Conservation (phyloP, 1,284 basidiomycete species). For the Ustilago shanxiensis region DNA sequence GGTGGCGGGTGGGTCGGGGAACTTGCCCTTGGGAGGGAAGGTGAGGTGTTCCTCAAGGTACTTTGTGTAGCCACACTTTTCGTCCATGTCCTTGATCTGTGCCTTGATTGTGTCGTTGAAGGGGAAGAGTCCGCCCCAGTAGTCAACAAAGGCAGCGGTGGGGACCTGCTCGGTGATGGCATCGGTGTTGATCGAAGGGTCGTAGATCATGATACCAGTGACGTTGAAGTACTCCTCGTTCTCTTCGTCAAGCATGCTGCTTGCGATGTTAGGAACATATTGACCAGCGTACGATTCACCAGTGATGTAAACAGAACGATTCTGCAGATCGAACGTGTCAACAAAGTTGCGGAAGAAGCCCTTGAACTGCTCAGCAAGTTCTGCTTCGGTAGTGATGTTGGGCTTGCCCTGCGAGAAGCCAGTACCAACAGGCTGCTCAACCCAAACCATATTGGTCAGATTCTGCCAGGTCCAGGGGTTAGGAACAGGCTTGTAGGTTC, state of each 20-base stretch:
- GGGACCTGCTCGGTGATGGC: conserved; percentile 54
- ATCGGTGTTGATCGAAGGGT: conserved; percentile 59
- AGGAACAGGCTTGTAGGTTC: conserved; percentile 76
- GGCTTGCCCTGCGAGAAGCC: conserved; percentile 83
- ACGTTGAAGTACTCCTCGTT: conserved; percentile 58
- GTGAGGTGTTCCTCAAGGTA: conserved; percentile 58
- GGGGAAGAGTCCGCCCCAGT: conserved; percentile 39
- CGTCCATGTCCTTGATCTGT: conserved; percentile 38
- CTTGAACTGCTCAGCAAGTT: conserved; percentile 69
- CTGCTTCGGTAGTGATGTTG: conserved; percentile 73
- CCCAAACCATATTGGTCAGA: conserved; percentile 78
- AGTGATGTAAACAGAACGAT: conserved; percentile 55
- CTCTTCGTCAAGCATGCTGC: conserved; percentile 52
- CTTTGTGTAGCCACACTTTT: conserved; percentile 52
- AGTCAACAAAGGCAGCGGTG: conserved; percentile 41
- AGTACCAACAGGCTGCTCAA: conserved; percentile 86
- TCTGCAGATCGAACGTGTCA: conserved; percentile 54
- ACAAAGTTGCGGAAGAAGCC: conserved; percentile 63
- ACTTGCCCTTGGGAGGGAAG: conserved; percentile 63
- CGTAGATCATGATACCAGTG: conserved; percentile 65
- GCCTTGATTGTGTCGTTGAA: conserved; percentile 48
- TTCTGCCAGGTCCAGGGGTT: conserved; percentile 86
- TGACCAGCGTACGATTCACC: conserved; percentile 90
- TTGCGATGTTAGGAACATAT: conserved; percentile 89
- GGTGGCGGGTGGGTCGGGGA: conserved; percentile 34